Evolutionary conservation across 2,329 filamentous ascomycete genomes (phyloP).

Genomic region (Emmonsia crescens): DNA sequence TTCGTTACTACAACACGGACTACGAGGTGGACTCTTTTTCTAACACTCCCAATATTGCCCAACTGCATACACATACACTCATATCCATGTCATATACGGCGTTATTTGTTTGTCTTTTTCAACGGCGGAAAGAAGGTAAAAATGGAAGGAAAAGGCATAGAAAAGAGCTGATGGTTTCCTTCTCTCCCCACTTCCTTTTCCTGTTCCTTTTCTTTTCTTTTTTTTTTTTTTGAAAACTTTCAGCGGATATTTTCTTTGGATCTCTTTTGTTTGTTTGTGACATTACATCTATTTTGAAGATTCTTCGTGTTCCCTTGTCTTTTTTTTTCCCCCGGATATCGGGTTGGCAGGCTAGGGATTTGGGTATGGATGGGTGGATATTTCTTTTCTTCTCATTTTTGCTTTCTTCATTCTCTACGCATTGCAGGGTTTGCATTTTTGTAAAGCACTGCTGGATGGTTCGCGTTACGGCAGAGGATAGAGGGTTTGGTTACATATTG

Average conservation of each 20-base stretch:
- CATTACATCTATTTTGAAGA: not conserved
- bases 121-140: too few species aligned
- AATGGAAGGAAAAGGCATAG: not conserved
- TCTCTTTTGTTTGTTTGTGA: not conserved
- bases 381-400: not conserved
- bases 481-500: not conserved
- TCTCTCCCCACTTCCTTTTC: conserved; percentile 3
- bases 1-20: not conserved
- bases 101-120: not conserved
- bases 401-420: not conserved
- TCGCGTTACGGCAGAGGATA: not conserved
- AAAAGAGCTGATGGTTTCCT: not conserved
- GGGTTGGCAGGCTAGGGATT: not conserved
- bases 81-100: not conserved
- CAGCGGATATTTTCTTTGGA: not conserved
- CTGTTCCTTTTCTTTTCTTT: conserved; percentile 7
- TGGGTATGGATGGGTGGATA: not conserved
- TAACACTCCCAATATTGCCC: not conserved
- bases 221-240: conserved; percentile 16
- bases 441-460: not conserved
- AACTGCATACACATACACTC: not conserved
- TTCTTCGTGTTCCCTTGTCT: not conserved
- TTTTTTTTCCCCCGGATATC: not conserved
- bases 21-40: too few species aligned
- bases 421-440: not conserved